Evolutionary conservation across 2,329 filamentous ascomycete species (phyloP).

Genomic region (Coniochaeta pulveracea): DNA sequence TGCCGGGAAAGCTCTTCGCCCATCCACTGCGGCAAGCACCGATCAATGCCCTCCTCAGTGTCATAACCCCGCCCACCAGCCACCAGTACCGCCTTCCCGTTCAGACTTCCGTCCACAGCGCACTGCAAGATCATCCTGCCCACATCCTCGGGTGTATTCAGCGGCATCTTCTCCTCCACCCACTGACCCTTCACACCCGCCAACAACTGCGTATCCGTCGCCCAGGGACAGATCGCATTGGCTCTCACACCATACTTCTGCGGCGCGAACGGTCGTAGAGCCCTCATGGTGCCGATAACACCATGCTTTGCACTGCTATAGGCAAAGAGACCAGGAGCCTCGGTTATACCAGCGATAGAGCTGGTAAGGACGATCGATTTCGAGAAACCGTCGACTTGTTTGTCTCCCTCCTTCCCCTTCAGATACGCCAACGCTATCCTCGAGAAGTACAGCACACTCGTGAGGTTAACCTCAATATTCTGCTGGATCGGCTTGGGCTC

Average conservation of each 20-base stretch:
- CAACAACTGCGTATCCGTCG: conserved; percentile 32
- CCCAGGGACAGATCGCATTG: conserved; percentile 35
- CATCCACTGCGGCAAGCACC: conserved; percentile 15
- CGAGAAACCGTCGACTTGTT: conserved; percentile 9
- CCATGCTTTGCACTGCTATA: conserved; percentile 37
- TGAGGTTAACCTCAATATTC: conserved; percentile 32
- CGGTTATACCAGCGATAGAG: conserved; percentile 34
- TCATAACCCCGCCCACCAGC: conserved; percentile 15
- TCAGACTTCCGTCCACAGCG: conserved; percentile 19
- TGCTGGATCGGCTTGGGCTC: conserved; percentile 22
- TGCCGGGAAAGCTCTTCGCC: conserved; percentile 13
- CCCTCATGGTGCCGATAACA: conserved; percentile 35
- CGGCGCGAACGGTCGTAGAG: conserved; percentile 22
- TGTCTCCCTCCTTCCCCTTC: conserved; percentile 14
- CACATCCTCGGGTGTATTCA: conserved; percentile 29
- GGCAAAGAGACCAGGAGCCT: conserved; percentile 31
- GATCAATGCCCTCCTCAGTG: conserved; percentile 15
- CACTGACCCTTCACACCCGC: conserved; percentile 24
- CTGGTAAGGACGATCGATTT: conserved; percentile 17
- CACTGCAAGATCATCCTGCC: conserved; percentile 26
- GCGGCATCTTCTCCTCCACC: conserved; percentile 23
- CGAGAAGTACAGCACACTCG: conserved; percentile 32
- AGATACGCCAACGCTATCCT: conserved; percentile 38
- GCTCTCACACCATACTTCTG: conserved; percentile 22
- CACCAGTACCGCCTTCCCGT: conserved; percentile 15